Percentiles rank a stretch among this genome's conserved stretches.
Conservation (phyloP, 306 rosid species). For the Gastrolobium bilobum region DNA sequence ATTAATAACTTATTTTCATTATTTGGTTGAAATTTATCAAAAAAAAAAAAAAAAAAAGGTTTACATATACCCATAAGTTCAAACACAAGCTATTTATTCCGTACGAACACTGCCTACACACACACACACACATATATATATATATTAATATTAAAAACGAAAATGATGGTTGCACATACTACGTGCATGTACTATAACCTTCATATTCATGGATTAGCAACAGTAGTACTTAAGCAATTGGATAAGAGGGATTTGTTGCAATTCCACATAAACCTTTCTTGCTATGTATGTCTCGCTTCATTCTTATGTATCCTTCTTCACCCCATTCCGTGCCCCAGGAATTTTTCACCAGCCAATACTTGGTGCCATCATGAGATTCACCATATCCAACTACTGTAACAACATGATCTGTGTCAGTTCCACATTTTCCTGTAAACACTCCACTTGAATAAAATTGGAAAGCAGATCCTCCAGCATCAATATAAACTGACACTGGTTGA, state of each 20-base stretch:
- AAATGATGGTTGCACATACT: no score
- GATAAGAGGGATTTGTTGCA: slow-evolving; percentile 33
- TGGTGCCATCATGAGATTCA: not conserved
- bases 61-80: no score
- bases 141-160: no score
- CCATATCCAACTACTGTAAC: slow-evolving; percentile 38
- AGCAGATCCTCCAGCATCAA: slow-evolving; percentile 1
- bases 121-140: no score
- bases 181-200: no score
- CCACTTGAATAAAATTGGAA: slow-evolving; percentile 48
- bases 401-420: not conserved
- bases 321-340: slow-evolving; percentile 58
- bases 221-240: not conserved
- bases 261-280: slow-evolving; percentile 41
- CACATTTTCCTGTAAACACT: slow-evolving; percentile 29
- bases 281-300: slow-evolving; percentile 8
- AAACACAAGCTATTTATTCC: no score
- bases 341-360: slow-evolving; percentile 50
- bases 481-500: slow-evolving; percentile 45
- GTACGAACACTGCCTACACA: no score
- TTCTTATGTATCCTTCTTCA: slow-evolving; percentile 56
- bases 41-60: no score
- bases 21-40: no score
- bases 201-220: not conserved
- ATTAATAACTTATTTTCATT: no score